These are phyloP conservation scores for Kodamaea sagamina DNA, from an alignment of 805 yeast species.

Conservation along the genomic window DNA sequence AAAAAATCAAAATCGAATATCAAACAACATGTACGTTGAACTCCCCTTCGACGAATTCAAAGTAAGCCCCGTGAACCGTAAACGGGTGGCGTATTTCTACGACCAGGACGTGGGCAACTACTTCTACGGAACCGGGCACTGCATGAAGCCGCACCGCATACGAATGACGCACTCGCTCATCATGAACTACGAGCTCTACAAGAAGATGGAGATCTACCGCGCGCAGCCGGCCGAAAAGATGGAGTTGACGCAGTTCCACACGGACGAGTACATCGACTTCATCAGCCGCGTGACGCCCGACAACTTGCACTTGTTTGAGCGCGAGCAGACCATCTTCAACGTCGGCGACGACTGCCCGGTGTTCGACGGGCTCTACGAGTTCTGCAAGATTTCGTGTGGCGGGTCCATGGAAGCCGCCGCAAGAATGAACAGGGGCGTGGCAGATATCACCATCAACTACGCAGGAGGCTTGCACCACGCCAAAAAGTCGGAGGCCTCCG, in stretches of 20 bases:
- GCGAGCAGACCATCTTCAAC: constrained; percentile 29
- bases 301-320: constrained; percentile 27
- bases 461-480: constrained; percentile 33
- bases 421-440: constrained; percentile 27
- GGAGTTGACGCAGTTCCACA: constrained; percentile 29
- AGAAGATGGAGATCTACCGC: constrained; percentile 31
- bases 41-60: constrained; percentile 31
- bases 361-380: constrained; percentile 29
- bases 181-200: constrained; percentile 32
- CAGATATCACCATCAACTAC: constrained; percentile 31
- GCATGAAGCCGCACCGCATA: constrained; percentile 33
- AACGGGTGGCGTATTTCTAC: constrained; percentile 31
- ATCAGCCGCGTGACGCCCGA: constrained; percentile 28
- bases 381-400: constrained; percentile 28
- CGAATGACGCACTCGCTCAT: constrained; percentile 33
- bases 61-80: constrained; percentile 24
- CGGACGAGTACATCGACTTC: constrained; percentile 24
- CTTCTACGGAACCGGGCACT: constrained; percentile 33
- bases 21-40: constrained; percentile 25
- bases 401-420: constrained; percentile 34
- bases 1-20: too few species aligned
- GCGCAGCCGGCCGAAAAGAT: constrained; percentile 31
- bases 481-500: constrained; percentile 29
- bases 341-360: constrained; percentile 31
- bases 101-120: constrained; percentile 33